Base-by-base conservation (phyloP, 2,329 filamentous ascomycete genomes). In the Colletotrichum sp. region DNA sequence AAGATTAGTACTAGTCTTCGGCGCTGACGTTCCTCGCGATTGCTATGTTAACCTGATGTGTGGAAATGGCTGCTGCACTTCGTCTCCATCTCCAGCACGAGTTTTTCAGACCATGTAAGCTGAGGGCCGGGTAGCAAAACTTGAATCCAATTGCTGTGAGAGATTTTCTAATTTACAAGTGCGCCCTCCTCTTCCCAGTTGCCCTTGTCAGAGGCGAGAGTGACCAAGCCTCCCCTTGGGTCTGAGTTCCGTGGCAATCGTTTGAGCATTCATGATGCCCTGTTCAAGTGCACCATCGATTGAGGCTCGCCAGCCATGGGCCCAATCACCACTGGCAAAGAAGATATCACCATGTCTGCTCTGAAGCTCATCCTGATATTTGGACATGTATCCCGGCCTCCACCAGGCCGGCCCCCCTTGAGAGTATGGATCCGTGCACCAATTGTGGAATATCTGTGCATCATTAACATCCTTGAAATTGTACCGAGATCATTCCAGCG, bases 221-320 rank as follows among this genome's bases (percentile, higher is more conserved):
- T 44, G 39, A n/a, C 39, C 39, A 44, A 44, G 39, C 39, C 8
- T 44, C 39, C 39, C 39, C 39, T 44, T 44, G 0, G 39, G 21
- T 57, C 52, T 64, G 32, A 64, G 60, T 30, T 64, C 60, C 18
- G 16, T 26, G 28, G 60, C 30, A 18, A 64, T 67, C 15, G 32
- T 28, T 13, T 73, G 26, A 12, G 78, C 78, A 69, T 75, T 75
- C 3, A 76, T 24, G 34, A 65, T 63, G 3, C 79, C 79, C 32
- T 79, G 80, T 67, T 83, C 81, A 21, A 83, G 77, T 2, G 81
- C 81, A 18, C 81, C 81, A 18, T 83, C 81, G 26, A 83, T 82
- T 24, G 79, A 80, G 1, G 76, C 78, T 62, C 80, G 62, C 81
- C 81, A 83, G 2, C 81, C 81, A 36, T 77, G 69, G 12, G 81